These are phyloP conservation scores for Backusella westeae DNA, from an alignment of 192 early-diverging fungal genomes.

Conservation along the genomic window DNA sequence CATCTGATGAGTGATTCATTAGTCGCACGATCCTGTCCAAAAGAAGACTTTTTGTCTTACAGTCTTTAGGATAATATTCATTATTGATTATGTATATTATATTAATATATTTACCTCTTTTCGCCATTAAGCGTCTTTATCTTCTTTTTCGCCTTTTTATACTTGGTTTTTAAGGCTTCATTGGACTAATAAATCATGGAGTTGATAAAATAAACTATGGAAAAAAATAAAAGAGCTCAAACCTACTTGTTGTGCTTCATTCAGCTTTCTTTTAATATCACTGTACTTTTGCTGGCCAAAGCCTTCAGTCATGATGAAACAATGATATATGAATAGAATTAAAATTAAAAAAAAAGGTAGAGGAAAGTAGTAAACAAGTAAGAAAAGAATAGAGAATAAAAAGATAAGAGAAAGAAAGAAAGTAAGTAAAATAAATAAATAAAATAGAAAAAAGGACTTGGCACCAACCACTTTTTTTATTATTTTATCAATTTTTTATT, in stretches of 20 bases:
- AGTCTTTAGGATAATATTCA: neutral
- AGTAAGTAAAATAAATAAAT: neutral
- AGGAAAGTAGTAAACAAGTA: neutral
- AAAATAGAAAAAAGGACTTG: constrained; percentile 12
- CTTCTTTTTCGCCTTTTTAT: constrained; percentile 15
- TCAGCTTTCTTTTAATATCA: constrained; percentile 39
- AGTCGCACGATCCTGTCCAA: constrained; percentile 16
- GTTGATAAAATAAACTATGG: neutral
- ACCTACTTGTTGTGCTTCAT: constrained; percentile 36
- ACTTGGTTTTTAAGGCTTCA: constrained; percentile 10
- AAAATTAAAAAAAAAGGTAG: neutral
- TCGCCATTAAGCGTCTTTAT: constrained; percentile 14
- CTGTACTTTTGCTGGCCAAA: constrained; percentile 32
- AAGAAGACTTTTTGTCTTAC: constrained; percentile 4
- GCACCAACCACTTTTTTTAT: neutral
- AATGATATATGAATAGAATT: neutral
- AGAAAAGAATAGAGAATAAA: neutral
- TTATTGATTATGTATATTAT: neutral
- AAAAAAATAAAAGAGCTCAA: too few relatives aligned
- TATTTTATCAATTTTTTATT: neutral
- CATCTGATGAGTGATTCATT: constrained; percentile 19
- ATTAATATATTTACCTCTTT: constrained; percentile 12
- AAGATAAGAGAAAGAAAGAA: neutral
- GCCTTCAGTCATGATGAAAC: constrained; percentile 8
- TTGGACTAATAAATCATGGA: neutral